Evolutionary conservation across 2,329 filamentous ascomycete genomes (phyloP).

Genomic region (Aureobasidium leucospermi): DNA sequence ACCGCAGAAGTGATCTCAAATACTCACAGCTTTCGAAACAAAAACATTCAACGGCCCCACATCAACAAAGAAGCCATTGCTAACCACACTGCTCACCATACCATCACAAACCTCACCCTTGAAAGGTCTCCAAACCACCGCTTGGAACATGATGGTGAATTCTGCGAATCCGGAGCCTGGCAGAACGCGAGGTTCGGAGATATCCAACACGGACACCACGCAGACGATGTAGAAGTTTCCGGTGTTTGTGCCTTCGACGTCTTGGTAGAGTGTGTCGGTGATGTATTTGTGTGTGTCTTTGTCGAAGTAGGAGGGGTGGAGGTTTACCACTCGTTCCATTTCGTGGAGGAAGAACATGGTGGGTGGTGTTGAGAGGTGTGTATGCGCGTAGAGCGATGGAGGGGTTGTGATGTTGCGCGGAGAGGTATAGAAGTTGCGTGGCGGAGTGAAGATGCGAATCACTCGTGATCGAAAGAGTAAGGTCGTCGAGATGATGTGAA

Average conservation of each 20-base stretch:
- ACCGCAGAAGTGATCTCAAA: not conserved
- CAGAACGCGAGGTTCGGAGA: slow-evolving; percentile 78
- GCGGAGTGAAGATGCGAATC: not conserved
- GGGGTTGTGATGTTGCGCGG: not conserved
- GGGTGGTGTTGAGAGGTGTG: not conserved
- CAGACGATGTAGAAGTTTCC: slow-evolving; percentile 97
- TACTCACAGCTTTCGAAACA: slow-evolving; percentile 70
- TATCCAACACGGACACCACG: slow-evolving; percentile 93
- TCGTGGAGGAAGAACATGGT: slow-evolving; percentile 97
- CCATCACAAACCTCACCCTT: slow-evolving; percentile 98
- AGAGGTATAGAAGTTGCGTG: not conserved
- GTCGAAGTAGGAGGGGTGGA: slow-evolving; percentile 96
- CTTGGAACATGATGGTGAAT: slow-evolving; percentile 90
- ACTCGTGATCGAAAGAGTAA: not conserved
- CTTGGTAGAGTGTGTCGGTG: slow-evolving; percentile 78
- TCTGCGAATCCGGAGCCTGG: slow-evolving; percentile 87
- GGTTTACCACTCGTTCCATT: slow-evolving; percentile 85
- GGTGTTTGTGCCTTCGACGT: slow-evolving; percentile 91
- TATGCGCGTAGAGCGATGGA: not conserved
- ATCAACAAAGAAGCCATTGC: slow-evolving; percentile 83
- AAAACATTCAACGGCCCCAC: slow-evolving; percentile 73
- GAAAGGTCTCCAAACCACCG: slow-evolving; percentile 96
- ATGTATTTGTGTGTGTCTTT: slow-evolving; percentile 89
- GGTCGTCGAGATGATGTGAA: not conserved
- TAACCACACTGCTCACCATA: slow-evolving; percentile 83